A percentile compares a stretch with the other conserved stretches of the same genome.
These are phyloP conservation scores for Candida nitratophila DNA, from an alignment of 805 yeast species.

Conservation along the genomic window DNA sequence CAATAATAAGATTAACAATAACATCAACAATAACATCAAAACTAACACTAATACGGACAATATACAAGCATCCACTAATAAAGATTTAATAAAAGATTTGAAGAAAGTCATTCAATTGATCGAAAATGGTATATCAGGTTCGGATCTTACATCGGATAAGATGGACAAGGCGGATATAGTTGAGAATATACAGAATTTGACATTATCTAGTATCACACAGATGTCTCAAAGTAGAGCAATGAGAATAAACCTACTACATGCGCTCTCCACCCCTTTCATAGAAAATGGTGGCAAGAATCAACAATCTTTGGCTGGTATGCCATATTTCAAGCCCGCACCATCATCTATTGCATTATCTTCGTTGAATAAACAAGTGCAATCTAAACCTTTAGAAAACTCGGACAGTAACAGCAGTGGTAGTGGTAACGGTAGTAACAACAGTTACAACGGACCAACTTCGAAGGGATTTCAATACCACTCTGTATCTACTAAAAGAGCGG, in stretches of 20 bases:
- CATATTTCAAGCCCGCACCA: slow-evolving; percentile 16
- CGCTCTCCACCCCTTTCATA: slow-evolving; percentile 61
- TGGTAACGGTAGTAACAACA: slow-evolving; percentile 7
- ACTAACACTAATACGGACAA: background rate
- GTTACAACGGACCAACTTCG: background rate
- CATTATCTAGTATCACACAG: slow-evolving; percentile 34
- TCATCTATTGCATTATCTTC: slow-evolving; percentile 19
- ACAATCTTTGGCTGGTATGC: slow-evolving; percentile 16
- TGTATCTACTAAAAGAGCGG: slow-evolving; percentile 54
- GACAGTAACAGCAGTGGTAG: slow-evolving; percentile 4
- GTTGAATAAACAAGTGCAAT: slow-evolving; percentile 5
- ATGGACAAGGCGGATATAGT: slow-evolving; percentile 35
- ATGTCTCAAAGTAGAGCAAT: slow-evolving; percentile 33
- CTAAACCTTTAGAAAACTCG: too few species aligned
- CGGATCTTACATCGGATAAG: slow-evolving; percentile 16
- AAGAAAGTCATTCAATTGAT: slow-evolving; percentile 42
- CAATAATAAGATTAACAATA: too few species aligned
- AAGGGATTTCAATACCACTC: slow-evolving; percentile 40
- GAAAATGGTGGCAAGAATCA: slow-evolving; percentile 20
- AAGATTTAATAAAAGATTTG: slow-evolving; percentile 32
- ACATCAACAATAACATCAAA: too few species aligned
- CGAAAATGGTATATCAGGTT: slow-evolving; percentile 27
- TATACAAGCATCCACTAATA: background rate
- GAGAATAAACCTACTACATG: slow-evolving; percentile 45
- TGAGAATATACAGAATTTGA: slow-evolving; percentile 49